phyloP scores from a whole-genome alignment of 106 monocot species.

The Narthecium ossifragum region DNA sequence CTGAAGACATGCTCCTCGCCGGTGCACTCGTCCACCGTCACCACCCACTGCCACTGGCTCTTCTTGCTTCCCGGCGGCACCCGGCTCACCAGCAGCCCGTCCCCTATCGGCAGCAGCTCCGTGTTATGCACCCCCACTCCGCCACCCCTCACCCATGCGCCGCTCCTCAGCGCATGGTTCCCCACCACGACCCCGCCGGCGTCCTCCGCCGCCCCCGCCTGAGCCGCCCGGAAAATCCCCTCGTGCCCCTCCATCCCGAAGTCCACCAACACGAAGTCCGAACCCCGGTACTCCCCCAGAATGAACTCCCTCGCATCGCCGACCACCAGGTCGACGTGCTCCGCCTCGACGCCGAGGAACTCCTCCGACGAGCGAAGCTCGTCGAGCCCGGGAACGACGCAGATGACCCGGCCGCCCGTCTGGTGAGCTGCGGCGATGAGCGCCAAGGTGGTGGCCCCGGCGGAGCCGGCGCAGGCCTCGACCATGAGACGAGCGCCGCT shows the following conservation, averaged over 20 bases:
- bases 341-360: slow-evolving; percentile 16
- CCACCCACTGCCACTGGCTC: slow-evolving; percentile 55
- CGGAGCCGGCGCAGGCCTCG: slow-evolving; percentile 31
- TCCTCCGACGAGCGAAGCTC: slow-evolving; percentile 17
- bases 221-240: slow-evolving; percentile 31
- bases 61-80: slow-evolving; percentile 19
- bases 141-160: slow-evolving; percentile 4
- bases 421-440: slow-evolving; percentile 48
- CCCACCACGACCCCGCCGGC: slow-evolving; percentile 46
- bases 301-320: slow-evolving; percentile 34
- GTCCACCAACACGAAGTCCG: slow-evolving; percentile 62
- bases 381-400: slow-evolving; percentile 25
- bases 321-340: slow-evolving; percentile 26
- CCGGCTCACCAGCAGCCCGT: slow-evolving; percentile 46
- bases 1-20: slow-evolving; percentile 67
- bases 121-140: slow-evolving; percentile 19
- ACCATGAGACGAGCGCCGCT: slow-evolving; percentile 47
- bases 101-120: slow-evolving; percentile 47
- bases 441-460: slow-evolving; percentile 50
- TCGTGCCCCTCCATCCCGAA: slow-evolving; percentile 22
- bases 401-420: slow-evolving; percentile 47
- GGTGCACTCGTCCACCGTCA: slow-evolving; percentile 50
- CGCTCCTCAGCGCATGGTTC: slow-evolving; percentile 24
- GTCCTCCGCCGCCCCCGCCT: slow-evolving; percentile 12
- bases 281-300: slow-evolving; percentile 10